Evolutionary conservation across 345 rosid genomes (phyloP).

Genomic region (Salix koriyanagi): DNA sequence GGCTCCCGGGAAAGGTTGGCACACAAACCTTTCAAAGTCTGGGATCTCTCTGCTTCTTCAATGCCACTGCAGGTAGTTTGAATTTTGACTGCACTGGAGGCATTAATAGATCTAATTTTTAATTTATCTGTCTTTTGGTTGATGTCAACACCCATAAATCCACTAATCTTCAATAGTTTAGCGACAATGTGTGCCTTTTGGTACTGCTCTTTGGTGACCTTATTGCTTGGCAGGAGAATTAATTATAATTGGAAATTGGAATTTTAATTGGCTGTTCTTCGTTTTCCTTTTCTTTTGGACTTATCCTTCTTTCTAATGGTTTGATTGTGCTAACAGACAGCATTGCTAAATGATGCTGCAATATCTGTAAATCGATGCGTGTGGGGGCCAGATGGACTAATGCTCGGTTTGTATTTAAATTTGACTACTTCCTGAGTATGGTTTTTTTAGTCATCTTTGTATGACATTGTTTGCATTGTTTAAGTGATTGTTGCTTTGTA

Average conservation of each 20-base stretch:
- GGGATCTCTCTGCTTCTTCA: slow-evolving; percentile 38
- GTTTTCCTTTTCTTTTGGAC: too few species aligned
- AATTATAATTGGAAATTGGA: neutral
- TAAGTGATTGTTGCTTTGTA: slow-evolving; percentile 12
- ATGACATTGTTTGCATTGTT: neutral
- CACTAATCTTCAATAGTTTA: neutral
- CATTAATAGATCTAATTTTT: neutral
- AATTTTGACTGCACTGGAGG: neutral
- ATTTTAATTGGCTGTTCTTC: too few species aligned
- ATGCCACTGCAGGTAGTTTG: slow-evolving; percentile 38
- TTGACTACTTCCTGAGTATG: neutral
- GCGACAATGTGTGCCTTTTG: neutral
- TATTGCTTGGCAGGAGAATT: neutral
- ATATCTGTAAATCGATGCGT: slow-evolving; percentile 59
- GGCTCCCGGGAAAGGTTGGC: slow-evolving; percentile 40
- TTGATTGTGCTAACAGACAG: slow-evolving; percentile 25
- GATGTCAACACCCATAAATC: slow-evolving; percentile 1
- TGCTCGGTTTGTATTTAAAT: slow-evolving; percentile 40
- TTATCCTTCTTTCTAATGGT: neutral
- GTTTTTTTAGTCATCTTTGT: neutral
- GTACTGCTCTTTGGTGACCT: neutral
- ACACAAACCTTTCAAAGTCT: slow-evolving; percentile 40
- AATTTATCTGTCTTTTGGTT: neutral
- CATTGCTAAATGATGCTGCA: slow-evolving; percentile 53
- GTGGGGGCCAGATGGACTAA: slow-evolving; percentile 61